Conservation (phyloP, 768 basidiomycete species). For the Auriculariales sp. region DNA sequence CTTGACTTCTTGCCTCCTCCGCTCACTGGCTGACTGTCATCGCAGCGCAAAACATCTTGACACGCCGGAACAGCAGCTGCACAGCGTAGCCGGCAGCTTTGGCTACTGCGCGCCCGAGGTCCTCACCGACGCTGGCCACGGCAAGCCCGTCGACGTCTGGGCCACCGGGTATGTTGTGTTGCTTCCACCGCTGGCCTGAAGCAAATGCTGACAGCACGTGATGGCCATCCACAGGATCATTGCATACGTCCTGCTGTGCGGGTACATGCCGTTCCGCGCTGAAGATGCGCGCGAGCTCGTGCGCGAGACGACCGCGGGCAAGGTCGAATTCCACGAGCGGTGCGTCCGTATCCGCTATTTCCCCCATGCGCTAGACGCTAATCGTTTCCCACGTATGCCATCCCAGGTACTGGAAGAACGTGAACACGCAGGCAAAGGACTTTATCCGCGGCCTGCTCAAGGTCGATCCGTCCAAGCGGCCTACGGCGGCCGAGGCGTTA, state of each 20-base stretch:
- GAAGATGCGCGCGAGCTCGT: constrained; percentile 63
- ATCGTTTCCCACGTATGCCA: too few species aligned
- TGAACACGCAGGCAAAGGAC: constrained; percentile 52
- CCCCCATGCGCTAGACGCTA: too few species aligned
- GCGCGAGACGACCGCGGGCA: constrained; percentile 72
- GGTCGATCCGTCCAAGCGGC: constrained; percentile 54
- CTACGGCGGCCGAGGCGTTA: constrained; percentile 59
- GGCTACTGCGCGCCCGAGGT: constrained; percentile 91
- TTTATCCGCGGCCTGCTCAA: constrained; percentile 66
- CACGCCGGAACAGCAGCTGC: constrained; percentile 52
- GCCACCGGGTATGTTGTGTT: constrained; percentile 54
- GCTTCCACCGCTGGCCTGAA: neutral
- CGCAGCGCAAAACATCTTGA: constrained; percentile 71
- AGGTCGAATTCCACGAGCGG: constrained; percentile 80
- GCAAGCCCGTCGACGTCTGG: constrained; percentile 91
- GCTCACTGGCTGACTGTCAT: neutral
- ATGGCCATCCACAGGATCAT: constrained; percentile 47
- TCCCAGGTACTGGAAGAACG: constrained; percentile 96
- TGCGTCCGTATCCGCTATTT: too few species aligned
- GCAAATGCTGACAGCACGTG: neutral
- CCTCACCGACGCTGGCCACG: constrained; percentile 65
- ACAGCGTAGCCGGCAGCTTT: constrained; percentile 63
- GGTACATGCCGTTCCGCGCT: constrained; percentile 88
- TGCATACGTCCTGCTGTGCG: constrained; percentile 87
- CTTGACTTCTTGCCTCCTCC: neutral